Evolutionary conservation across 163 green algal species (phyloP).

Genomic region (Scenedesmus sp.): DNA sequence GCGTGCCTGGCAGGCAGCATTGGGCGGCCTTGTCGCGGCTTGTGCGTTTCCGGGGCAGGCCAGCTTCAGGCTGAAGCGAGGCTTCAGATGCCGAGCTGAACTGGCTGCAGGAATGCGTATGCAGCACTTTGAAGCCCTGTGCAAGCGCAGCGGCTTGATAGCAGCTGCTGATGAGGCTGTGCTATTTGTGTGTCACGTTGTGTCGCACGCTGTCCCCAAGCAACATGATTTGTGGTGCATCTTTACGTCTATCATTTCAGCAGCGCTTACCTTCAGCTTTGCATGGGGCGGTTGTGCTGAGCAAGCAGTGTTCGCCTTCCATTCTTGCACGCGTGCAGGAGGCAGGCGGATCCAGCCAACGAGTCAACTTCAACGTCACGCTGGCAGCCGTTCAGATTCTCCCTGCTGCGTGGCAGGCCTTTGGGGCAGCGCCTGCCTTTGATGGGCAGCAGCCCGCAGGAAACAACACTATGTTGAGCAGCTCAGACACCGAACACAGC

Average conservation of each 20-base stretch:
- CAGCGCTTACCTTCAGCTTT: not conserved
- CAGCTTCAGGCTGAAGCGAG: not conserved
- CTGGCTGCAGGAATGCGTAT: not conserved
- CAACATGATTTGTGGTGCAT: not conserved
- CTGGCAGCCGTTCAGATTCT: constrained; percentile 39
- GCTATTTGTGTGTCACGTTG: not conserved
- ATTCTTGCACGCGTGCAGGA: not conserved
- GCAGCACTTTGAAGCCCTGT: not conserved
- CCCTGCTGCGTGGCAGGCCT: constrained; percentile 23
- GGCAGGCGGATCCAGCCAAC: not conserved
- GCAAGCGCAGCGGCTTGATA: not conserved
- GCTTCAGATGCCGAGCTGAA: not conserved
- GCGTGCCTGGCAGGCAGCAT: not conserved
- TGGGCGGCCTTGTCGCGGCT: not conserved
- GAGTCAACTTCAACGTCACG: not conserved
- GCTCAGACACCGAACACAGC: constrained; percentile 30
- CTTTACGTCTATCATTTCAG: not conserved
- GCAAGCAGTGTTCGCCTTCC: not conserved
- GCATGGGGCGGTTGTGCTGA: not conserved
- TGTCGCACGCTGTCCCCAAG: not conserved
- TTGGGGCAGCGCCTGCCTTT: constrained; percentile 34
- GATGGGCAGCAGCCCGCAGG: constrained; percentile 27
- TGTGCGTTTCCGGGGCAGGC: constrained; percentile 4
- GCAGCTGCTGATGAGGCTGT: not conserved
- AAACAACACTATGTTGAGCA: constrained; percentile 8